Percentiles rank a stretch among this genome's conserved stretches.
Conservation (phyloP, 2,329 filamentous ascomycete species). For the Pseudocercospora cruenta region DNA sequence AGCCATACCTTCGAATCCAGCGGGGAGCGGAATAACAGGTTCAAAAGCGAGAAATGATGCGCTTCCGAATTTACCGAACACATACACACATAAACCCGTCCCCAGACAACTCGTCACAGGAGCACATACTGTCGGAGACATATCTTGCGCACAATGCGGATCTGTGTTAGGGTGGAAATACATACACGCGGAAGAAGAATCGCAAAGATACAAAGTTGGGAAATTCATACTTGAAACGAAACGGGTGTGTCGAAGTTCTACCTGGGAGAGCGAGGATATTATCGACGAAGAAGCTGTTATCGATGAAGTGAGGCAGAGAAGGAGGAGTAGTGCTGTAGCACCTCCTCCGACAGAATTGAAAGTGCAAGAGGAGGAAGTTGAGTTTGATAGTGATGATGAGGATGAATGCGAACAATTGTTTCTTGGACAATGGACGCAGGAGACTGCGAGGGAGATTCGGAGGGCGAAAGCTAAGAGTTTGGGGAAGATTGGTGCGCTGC, state of each 20-base stretch:
- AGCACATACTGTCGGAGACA: conserved; percentile 64
- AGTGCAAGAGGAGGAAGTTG: conserved; percentile 42
- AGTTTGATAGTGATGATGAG: conserved; percentile 68
- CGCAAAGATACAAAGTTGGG: conserved; percentile 67
- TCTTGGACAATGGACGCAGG: conserved; percentile 63
- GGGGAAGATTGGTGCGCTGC: not conserved
- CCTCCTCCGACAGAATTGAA: conserved; percentile 28
- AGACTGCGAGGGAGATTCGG: conserved; percentile 55
- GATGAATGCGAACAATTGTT: conserved; percentile 70
- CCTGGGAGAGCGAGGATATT: conserved; percentile 53
- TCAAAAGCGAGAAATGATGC: conserved; percentile 33
- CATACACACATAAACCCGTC: conserved; percentile 59
- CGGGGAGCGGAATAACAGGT: conserved; percentile 17
- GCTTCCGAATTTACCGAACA: conserved; percentile 59
- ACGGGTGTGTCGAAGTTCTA: conserved; percentile 53
- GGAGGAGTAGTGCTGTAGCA: conserved; percentile 31
- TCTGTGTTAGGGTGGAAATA: conserved; percentile 68
- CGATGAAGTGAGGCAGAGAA: conserved; percentile 47
- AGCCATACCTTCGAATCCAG: conserved; percentile 23
- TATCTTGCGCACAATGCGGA: conserved; percentile 61
- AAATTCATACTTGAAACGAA: conserved; percentile 68
- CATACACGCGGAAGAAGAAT: conserved; percentile 63
- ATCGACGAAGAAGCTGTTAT: conserved; percentile 28
- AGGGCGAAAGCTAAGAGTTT: conserved; percentile 33
- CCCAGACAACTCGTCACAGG: conserved; percentile 65